Percentiles rank a stretch among this genome's conserved stretches.
Conservation (phyloP, 2,329 filamentous ascomycete species). For the Coniella lustricola region DNA sequence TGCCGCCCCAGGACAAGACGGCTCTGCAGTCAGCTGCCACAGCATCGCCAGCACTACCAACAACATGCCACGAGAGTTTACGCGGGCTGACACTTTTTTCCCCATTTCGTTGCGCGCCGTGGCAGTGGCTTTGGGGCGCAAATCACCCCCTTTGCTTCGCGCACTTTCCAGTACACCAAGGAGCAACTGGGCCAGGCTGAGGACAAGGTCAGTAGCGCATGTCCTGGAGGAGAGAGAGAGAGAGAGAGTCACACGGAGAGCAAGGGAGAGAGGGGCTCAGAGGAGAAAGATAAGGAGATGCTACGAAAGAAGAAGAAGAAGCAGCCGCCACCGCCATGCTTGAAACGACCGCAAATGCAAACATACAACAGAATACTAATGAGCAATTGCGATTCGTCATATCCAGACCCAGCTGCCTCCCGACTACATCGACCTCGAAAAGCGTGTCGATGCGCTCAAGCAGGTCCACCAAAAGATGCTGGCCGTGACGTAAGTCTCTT, state of each 20-base stretch:
- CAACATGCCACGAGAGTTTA: no score
- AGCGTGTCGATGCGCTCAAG: conserved; percentile 95
- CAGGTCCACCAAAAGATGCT: conserved; percentile 96
- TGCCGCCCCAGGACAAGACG: no score
- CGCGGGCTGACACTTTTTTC: conserved; percentile 18
- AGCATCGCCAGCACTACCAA: no score
- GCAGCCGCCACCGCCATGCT: no score
- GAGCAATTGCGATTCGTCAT: conserved; percentile 1
- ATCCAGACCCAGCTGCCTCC: conserved; percentile 84
- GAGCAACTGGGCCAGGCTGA: conserved; percentile 93
- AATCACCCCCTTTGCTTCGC: conserved; percentile 86
- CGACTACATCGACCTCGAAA: conserved; percentile 98
- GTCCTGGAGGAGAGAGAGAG: no score
- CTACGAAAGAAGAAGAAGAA: not conserved
- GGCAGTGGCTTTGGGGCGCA: conserved; percentile 59
- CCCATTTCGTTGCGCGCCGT: no score
- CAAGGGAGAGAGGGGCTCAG: no score
- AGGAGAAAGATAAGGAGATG: not conserved
- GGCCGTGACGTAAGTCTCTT: conserved; percentile 88
- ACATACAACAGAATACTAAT: not conserved
- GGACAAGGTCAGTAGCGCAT: conserved; percentile 61
- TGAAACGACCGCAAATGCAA: no score
- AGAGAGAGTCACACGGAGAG: no score
- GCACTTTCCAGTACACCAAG: conserved; percentile 95
- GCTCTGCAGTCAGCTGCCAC: no score